Percentiles rank a stretch among this genome's conserved stretches.
Evolutionary conservation across 371 early-diverging fungal species (phyloP).

Genomic region (Gilbertella persicaria): DNA sequence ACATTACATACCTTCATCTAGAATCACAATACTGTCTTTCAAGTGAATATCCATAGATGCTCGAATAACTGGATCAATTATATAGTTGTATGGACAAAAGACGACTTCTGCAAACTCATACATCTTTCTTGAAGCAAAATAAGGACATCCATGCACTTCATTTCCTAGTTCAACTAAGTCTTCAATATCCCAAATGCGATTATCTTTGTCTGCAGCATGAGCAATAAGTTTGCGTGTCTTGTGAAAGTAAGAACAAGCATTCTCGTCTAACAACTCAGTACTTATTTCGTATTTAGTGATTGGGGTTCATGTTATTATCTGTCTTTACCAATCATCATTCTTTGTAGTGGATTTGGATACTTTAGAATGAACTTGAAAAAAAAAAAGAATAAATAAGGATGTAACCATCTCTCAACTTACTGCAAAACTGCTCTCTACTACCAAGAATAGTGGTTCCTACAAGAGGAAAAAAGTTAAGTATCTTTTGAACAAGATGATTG

Average conservation of each 20-base stretch:
- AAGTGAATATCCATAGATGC: constrained; percentile 61
- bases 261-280: constrained; percentile 30
- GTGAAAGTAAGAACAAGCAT: constrained; percentile 25
- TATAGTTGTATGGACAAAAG: constrained; percentile 94
- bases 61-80: constrained; percentile 77
- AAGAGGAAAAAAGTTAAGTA: neutral
- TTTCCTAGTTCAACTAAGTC: constrained; percentile 63
- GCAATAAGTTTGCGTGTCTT: constrained; percentile 15
- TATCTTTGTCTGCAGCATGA: constrained; percentile 6
- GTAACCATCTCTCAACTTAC: constrained; percentile 18
- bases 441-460: constrained; percentile 55
- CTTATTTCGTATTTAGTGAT: constrained; percentile 5
- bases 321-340: constrained; percentile 55
- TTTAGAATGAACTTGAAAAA: constrained; percentile 40
- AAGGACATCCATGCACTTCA: constrained; percentile 69
- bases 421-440: constrained; percentile 59
- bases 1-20: constrained; percentile 82
- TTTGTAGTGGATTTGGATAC: constrained; percentile 44
- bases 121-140: constrained; percentile 71
- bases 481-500: neutral
- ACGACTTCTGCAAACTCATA: constrained; percentile 73
- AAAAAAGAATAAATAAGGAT: neutral
- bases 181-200: constrained; percentile 71
- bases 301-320: constrained; percentile 10
- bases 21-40: constrained; percentile 70